Base-by-base conservation (phyloP, 257 asterid genomes). In the Fraxinus americana region DNA sequence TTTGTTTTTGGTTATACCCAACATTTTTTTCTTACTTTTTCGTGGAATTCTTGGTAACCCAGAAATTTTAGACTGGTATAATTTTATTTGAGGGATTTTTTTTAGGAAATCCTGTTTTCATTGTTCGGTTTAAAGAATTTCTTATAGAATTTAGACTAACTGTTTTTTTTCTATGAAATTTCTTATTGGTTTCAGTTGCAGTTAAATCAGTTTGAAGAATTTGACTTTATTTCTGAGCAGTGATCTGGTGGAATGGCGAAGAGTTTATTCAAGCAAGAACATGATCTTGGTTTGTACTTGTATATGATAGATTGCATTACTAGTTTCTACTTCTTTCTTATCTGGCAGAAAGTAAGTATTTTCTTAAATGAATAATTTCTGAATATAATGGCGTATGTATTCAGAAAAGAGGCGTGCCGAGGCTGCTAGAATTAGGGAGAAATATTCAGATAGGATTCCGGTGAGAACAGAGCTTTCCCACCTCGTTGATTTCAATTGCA, bases 341-440 rank as follows among this genome's bases (percentile, higher is more conserved):
- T 63, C 45, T 77, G 72, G 73, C 45, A 67, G 50, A 16, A 21
- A 21, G 29, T 54, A 4, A 67, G 11, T 74, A 6, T 2, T 30
- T 45, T 23, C 29, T 12, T 11, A 17, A 17, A 30, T 19, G 10
- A 54, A 17, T 54, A 67, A 14, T 27, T 74, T 73, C 69, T 67
- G 66, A 79, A 36, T 30, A 17, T 77, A 68, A 75, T 75, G 35
- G 5, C 73, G 52, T 43, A 21, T 86, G 45, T 72, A 74, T 27
- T 36, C 83, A 90, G 94, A 80, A 81, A 90, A 90, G 79, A 88
- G 94, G 89, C 90, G 90, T 7, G 90, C 92, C 1, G 94, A 90
- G 85, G 87, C 96, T 86, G 89, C 90, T 57, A 82, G 94, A 81
- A 91, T 91, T 43, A 89, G 96, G 82, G 94, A 89, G 81, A 91